Evolutionary conservation across 495 filamentous ascomycete species (phyloP).

Genomic region (Podospora pseudoanserina): DNA sequence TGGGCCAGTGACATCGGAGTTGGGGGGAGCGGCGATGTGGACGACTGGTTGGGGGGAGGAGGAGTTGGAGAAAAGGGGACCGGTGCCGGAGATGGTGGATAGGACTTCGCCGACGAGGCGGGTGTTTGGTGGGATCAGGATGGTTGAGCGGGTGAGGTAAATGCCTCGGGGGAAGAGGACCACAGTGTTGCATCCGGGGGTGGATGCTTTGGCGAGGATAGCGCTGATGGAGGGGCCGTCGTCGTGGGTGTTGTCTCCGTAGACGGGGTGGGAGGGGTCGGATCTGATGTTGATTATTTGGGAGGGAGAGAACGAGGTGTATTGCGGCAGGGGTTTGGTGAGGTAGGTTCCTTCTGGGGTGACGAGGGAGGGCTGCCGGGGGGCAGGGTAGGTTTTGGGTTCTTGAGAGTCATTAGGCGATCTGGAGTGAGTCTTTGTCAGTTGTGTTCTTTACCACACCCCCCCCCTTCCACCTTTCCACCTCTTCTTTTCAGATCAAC

Average conservation of each 20-base stretch:
- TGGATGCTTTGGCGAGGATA: constrained; percentile 35
- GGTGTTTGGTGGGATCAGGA: constrained; percentile 54
- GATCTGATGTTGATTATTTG: constrained; percentile 40
- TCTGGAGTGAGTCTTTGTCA: constrained; percentile 12
- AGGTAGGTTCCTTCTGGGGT: constrained; percentile 35
- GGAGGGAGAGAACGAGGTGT: constrained; percentile 32
- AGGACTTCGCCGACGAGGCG: constrained; percentile 46
- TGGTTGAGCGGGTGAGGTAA: constrained; percentile 45
- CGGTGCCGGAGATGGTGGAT: constrained; percentile 43
- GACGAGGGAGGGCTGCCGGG: constrained; percentile 27
- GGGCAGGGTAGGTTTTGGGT: constrained; percentile 28
- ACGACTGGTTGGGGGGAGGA: constrained; percentile 53
- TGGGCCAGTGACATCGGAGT: constrained; percentile 47
- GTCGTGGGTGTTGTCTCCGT: constrained; percentile 35
- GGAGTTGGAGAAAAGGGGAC: constrained; percentile 49
- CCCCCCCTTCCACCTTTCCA: too few relatives aligned
- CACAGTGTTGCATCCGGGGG: constrained; percentile 28
- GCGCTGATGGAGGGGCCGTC: constrained; percentile 41
- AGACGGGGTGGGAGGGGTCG: constrained; percentile 35
- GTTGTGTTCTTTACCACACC: too few relatives aligned
- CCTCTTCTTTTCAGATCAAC: background rate
- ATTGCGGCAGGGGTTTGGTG: constrained; percentile 35
- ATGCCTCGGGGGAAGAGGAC: constrained; percentile 46
- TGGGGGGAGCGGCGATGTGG: constrained; percentile 43
- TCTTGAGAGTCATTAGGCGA: constrained; percentile 31